Base-by-base conservation (phyloP, 257 asterid species). In the Solanum boliviense region DNA sequence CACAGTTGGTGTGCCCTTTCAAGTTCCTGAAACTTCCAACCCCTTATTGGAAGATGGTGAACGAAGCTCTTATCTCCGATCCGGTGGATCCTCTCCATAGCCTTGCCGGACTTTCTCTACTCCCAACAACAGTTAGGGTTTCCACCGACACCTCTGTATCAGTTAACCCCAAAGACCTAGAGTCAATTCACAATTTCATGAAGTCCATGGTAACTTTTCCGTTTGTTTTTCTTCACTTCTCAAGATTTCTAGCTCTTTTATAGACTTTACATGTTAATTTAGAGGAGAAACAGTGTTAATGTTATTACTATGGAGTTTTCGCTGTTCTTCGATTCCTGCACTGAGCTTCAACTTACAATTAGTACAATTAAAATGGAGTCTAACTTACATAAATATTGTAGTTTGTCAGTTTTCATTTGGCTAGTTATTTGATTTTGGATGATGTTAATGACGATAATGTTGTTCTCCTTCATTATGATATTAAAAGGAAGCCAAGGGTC, bases 91-190 rank as follows among this genome's bases (percentile, higher is more conserved):
- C 96, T 20, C 92, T 94, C 81, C 91, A 88, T 18, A 92, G 88
- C 46, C 90, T 91, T 68, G 60, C 31, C 78, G 96, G 94, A n/a
- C 92, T 90, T 4, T 88, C 91, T 87, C 90, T 93, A 13, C 90
- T 94, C 81, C 94, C 97, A 16, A 91, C 92, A 86, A 89, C 94
- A 86, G 84, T 90, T 92, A 90, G 92, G 94, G 93, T 93, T 88
- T 86, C 94, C 2, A 83, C 91, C 41, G 87, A 46, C 74, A 88
- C 65, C 83, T 62, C 91, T 12, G 52, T 89, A 41, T 91, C 94
- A 25, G 29, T 85, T 68, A 88, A 87, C 56, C 74, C 88, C 62
- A 90, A 85, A 62, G 92, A 94, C 92, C 95, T 92, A 36, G 92
- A 93, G 84, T 92, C 94, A 21, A 29, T 94, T 85, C 94, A 94